Evolutionary conservation across 2,329 filamentous ascomycete species (phyloP), one percentile per base, ranked within the genome.

Genomic region (Alternaria postmessia): DNA sequence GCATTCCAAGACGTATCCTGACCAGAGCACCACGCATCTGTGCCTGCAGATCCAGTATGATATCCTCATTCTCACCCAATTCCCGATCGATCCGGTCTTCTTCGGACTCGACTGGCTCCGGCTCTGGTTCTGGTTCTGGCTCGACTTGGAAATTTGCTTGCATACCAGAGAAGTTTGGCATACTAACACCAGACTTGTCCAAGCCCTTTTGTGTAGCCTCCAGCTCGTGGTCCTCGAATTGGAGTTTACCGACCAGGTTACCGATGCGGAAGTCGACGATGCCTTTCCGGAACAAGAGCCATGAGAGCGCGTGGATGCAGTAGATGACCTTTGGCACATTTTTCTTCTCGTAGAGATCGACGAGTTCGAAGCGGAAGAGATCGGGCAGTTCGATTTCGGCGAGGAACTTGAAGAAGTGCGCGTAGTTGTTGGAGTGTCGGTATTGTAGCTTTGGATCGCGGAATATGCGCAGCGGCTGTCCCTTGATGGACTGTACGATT

Each of bases 281-380:
- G 1, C 95, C 94, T 77, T 97, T 95, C 49, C 95, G 90, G 79
- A 92, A 97, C 11, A 99, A 84, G n/a, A 99, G 85, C 93, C 94
- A 99, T 76, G 94, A 98, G 18, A 99, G 83, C 0, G 95, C 95
- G 73, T 99, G 95, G 53, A 99, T 95, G 76, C 95, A 99, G 81
- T 99, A 96, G 63, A 99, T 99, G 75, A 98, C 96, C 79, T 98
- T 99, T 4, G 95, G 95, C 1, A 98, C 96, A 72, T 99, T 99
- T 81, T 99, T 99, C 84, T 98, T 99, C 80, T 99, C 96, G 82
- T 99, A 99, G 12, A 99, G 82, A 79, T 99, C 95, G 65, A 98
- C 96, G 46, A 98, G 85, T 78, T 99, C 95, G 78, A 99, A 99
- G 58, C 94, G 89, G 78, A 99, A 99, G 18, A 99, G 86, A 70